Base-by-base conservation (phyloP, 1,284 basidiomycete genomes). In the Irpex lacteus region DNA sequence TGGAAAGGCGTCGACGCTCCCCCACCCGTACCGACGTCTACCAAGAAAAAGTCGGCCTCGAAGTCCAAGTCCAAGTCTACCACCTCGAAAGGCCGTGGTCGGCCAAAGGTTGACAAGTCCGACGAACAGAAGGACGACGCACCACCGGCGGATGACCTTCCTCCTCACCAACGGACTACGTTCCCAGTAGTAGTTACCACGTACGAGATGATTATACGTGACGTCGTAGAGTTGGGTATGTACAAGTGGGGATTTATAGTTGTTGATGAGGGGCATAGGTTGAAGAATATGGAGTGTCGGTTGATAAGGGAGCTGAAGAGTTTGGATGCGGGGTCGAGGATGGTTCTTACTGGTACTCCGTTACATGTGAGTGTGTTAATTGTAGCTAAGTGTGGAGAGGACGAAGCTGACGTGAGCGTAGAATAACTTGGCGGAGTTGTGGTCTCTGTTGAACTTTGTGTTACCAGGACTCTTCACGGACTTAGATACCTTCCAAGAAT, bases 361-460 rank as follows among this genome's bases (percentile, higher is more conserved):
- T 77, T 98, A 38, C 96, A 96, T 73, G 92, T 95, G 68, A 66
- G 90, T 78, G 11, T 3, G n/a, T n/a, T 11, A 7, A 32, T 34
- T 55, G 47, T 37, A 26, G 19, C 19, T 13, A 26, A 26, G 21
- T 26, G 21, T 26, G 21, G 21, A 26, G 3, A 3, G 21, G 21
- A 26, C 2, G 21, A 2, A 2, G 3, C 21, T 26, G 32, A 32
- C 3, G 32, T 32, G 4, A 3, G 32, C 32, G 38, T 54, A 78
- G 92, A 98, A 99, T 77, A 98, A 98, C 72, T 83, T 99, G 2
- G 84, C 89, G 8, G 96, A 99, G 75, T 81, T 99, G 2, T 98
- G 96, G 96, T 91, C 94, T 1, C 81, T 98, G 5, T 87, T 99
- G 53, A 98, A 98, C 74, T 99, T 98, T 71, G 92, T 98, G 65